Evolutionary conservation across 805 yeast species (phyloP).

Genomic region (Brettanomyces bruxellensis): DNA sequence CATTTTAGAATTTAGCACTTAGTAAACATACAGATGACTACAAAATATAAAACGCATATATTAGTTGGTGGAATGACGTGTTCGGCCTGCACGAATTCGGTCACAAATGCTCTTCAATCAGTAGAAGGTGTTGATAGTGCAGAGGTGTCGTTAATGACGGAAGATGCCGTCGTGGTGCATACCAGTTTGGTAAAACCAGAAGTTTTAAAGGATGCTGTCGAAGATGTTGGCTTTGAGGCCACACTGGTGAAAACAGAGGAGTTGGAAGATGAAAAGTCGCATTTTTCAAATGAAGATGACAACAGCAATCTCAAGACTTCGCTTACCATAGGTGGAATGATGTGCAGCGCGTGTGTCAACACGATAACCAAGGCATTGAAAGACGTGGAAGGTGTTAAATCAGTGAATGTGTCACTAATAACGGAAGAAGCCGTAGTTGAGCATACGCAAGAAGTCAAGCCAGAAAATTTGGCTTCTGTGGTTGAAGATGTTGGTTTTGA

Average conservation of each 20-base stretch:
- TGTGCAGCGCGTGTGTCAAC: slow-evolving; percentile 60
- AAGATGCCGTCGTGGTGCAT: slow-evolving; percentile 56
- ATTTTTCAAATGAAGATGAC: not conserved
- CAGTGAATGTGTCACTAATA: slow-evolving; percentile 54
- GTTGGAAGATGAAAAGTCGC: not conserved
- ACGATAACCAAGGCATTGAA: slow-evolving; percentile 41
- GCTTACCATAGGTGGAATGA: slow-evolving; percentile 57
- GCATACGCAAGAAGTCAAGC: slow-evolving; percentile 29
- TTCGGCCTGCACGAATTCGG: slow-evolving; percentile 68
- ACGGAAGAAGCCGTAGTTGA: slow-evolving; percentile 61
- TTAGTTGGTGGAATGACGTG: slow-evolving; percentile 81
- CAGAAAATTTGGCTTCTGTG: slow-evolving; percentile 27
- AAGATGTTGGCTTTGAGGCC: slow-evolving; percentile 63
- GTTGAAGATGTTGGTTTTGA: slow-evolving; percentile 44
- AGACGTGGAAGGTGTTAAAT: slow-evolving; percentile 22
- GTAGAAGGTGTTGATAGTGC: slow-evolving; percentile 27
- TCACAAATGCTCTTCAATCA: slow-evolving; percentile 29
- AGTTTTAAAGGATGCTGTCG: slow-evolving; percentile 45
- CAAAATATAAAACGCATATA: slow-evolving; percentile 9
- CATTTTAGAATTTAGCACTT: too few species aligned
- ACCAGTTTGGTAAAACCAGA: slow-evolving; percentile 21
- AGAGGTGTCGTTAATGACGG: slow-evolving; percentile 68
- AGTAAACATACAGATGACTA: not conserved
- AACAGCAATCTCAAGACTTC: slow-evolving; percentile 4
- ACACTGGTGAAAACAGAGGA: slow-evolving; percentile 1